A percentile compares a stretch with the other conserved stretches of the same genome.
Conservation (phyloP, 208 protist species). For the Spongospora subterranea region DNA sequence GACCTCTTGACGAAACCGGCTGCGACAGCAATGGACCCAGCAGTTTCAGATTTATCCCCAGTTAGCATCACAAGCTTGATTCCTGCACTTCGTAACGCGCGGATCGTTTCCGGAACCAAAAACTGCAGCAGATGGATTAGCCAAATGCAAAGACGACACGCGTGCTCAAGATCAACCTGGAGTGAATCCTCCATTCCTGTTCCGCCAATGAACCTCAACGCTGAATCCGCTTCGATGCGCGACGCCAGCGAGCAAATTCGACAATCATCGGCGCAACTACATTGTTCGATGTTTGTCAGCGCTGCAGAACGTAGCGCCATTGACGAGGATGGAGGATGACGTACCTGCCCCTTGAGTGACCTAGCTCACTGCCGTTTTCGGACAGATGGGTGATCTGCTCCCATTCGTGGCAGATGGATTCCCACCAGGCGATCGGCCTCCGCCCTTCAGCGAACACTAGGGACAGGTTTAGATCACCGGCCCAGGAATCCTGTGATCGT, state of each 20-base stretch:
- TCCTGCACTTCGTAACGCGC: slow-evolving; percentile 86
- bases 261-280: slow-evolving; percentile 34
- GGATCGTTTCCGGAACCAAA: slow-evolving; percentile 81
- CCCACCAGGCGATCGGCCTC: background rate
- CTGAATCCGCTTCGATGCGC: background rate
- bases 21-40: slow-evolving; percentile 66
- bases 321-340: too few relatives aligned
- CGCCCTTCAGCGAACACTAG: slow-evolving; percentile 41
- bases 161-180: slow-evolving; percentile 3
- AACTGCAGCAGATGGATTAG: slow-evolving; percentile 86
- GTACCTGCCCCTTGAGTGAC: slow-evolving; percentile 11
- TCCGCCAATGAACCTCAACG: background rate
- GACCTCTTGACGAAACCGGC: background rate
- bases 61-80: slow-evolving; percentile 93
- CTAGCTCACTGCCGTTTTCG: background rate
- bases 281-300: too few relatives aligned
- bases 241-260: background rate
- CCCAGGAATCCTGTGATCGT: background rate
- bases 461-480: too few relatives aligned
- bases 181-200: slow-evolving; percentile 46
- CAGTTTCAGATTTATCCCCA: slow-evolving; percentile 91
- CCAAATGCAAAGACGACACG: background rate
- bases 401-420: background rate
- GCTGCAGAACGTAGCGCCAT: too few relatives aligned
- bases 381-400: background rate